phyloP scores from a whole-genome alignment of 2,329 filamentous ascomycete species.

The Aspergillus sp. region DNA sequence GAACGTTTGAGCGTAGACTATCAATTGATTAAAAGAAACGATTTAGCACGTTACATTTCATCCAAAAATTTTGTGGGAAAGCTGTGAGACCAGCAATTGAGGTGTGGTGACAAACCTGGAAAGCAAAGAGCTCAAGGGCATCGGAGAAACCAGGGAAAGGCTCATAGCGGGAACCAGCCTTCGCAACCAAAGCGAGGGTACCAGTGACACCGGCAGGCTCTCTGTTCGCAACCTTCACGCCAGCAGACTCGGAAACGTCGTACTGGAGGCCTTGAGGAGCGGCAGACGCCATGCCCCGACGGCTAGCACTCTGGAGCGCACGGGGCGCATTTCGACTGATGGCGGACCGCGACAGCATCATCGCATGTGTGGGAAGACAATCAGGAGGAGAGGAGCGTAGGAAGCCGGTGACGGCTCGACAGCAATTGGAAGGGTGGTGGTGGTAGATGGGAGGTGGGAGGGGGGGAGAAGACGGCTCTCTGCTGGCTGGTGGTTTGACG shows the following conservation, averaged over 20 bases:
- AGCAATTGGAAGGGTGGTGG: conserved; percentile 34
- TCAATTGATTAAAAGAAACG: conserved; percentile 37
- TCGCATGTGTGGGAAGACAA: conserved; percentile 57
- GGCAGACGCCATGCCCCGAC: conserved; percentile 63
- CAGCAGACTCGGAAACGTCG: conserved; percentile 79
- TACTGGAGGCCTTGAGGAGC: conserved; percentile 79
- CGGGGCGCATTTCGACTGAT: conserved; percentile 64
- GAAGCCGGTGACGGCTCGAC: conserved; percentile 38
- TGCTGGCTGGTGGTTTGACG: conserved; percentile 30
- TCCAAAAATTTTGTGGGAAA: neutral
- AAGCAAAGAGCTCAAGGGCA: conserved; percentile 91
- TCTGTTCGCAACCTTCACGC: conserved; percentile 89
- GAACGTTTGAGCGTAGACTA: conserved; percentile 83
- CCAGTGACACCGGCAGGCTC: conserved; percentile 86
- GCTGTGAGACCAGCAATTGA: conserved; percentile 21
- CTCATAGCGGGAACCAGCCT: conserved; percentile 93
- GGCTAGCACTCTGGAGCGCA: conserved; percentile 56
- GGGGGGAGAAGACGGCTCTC: conserved; percentile 23
- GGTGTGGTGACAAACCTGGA: conserved; percentile 68
- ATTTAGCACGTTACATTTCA: conserved; percentile 13
- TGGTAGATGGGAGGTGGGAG: conserved; percentile 25
- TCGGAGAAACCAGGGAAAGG: conserved; percentile 84
- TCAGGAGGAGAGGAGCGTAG: conserved; percentile 37
- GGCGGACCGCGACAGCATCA: conserved; percentile 68
- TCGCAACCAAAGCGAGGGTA: conserved; percentile 86